Base-by-base conservation (phyloP, 768 basidiomycete species). In the Trametes coccinea region DNA sequence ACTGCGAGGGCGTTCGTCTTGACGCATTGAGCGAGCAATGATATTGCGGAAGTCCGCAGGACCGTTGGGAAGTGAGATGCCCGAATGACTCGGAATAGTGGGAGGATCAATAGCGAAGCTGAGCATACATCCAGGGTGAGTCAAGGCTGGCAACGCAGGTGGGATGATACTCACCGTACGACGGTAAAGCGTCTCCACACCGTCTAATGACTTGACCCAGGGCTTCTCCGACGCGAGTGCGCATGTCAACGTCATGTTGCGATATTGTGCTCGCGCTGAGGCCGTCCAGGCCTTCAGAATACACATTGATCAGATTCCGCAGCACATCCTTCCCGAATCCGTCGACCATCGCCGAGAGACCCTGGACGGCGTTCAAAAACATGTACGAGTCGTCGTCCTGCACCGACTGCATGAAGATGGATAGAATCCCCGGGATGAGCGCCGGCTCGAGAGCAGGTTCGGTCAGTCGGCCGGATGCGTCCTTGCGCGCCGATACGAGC, bases 331-430 rank as follows among this genome's bases (percentile, higher is more conserved):
- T 83, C 2, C 92, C 92, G 61, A 87, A 85, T 1, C 78, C 79
- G 67, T 94, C 88, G 0, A 89, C 93, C 83, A 98, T 87, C 4
- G 83, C 85, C n/a, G 88, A 84, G 0, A 98, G 80, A 0, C 95
- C 95, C 68, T 95, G 92, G 13, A 96, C 89, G 0, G 91, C 94
- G 69, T 94, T 94, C 54, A 98, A 77, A 70, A 93, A 98, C 56
- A 98, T 86, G 73, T 94, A 98, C n/a, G 92, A 93, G 69, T 98
- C 96, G 41, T 95, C 90, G 62, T 97, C 94, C 69, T 93, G 89
- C 5, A 95, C 74, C 0, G 87, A 83, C 69, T 92, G 86, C 63
- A 95, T 73, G 72, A 98, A 96, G 56, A 97, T 89, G 31, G 90
- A 89, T 48, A 95, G 75, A 65, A 98, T 92, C 0, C 88, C 90